phyloP scores from a whole-genome alignment of 192 early-diverging fungal species.

The Coemansia sp. region DNA sequence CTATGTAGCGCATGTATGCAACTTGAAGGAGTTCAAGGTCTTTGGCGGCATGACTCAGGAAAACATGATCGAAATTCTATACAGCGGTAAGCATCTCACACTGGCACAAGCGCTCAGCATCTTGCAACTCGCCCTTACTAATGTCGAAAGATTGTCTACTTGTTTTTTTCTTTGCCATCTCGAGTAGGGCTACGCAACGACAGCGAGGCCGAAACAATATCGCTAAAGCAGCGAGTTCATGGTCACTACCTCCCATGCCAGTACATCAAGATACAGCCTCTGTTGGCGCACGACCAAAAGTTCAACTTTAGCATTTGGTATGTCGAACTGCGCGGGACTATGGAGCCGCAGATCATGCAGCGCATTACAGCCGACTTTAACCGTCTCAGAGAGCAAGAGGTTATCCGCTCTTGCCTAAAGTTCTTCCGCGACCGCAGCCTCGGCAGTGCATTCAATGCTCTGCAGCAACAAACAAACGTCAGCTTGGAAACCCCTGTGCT shows the following conservation, averaged over 20 bases:
- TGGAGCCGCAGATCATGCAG: conserved; percentile 71
- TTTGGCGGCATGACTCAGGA: conserved; percentile 82
- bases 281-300: conserved; percentile 88
- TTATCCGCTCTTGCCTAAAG: conserved; percentile 85
- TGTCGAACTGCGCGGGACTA: conserved; percentile 83
- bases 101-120: conserved; percentile 18
- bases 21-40: conserved; percentile 96
- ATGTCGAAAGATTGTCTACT: not conserved
- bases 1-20: conserved; percentile 81
- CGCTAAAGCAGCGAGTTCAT: conserved; percentile 74
- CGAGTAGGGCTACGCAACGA: conserved; percentile 64
- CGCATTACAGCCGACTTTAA: conserved; percentile 23
- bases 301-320: conserved; percentile 98
- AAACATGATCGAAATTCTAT: conserved; percentile 88
- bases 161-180: conserved; percentile 23
- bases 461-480: conserved; percentile 66
- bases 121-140: not conserved
- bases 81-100: conserved; percentile 56
- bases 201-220: conserved; percentile 85
- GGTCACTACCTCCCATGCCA: conserved; percentile 84
- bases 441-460: conserved; percentile 69
- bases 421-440: conserved; percentile 85
- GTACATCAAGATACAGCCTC: conserved; percentile 93
- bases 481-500: conserved; percentile 83
- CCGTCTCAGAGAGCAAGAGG: conserved; percentile 78